Base-by-base conservation (phyloP, 805 yeast species). In the Suhomyces kilbournensis region DNA sequence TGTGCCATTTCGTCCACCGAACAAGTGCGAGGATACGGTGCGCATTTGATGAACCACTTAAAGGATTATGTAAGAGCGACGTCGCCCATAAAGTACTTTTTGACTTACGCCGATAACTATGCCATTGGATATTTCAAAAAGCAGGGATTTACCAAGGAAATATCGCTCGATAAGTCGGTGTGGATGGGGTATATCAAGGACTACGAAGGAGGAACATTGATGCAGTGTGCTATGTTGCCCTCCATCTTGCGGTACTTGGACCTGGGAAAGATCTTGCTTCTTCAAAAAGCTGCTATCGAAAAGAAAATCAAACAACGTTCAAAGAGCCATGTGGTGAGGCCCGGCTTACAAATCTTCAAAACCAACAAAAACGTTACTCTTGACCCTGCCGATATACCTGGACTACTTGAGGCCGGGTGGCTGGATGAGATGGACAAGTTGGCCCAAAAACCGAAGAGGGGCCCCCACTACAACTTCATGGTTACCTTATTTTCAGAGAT, bases 151-250 rank as follows among this genome's bases (percentile, higher is more conserved):
- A 92, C 97, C 15, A 94, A 94, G 67, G 97, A 93, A 55, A 88
- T 94, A 38, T 80, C 97, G 7, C 78, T 94, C 52, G 94, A 93
- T 35, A 87, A 85, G 57, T 81, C 83, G 48, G 79, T 85, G 32
- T 94, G 99, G 99, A 90, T 90, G 94, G 99, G 99, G 2, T 94
- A 94, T 69, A 94, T 94, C 65, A 94, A 94, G 69, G 99, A 94
- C 74, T 94, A 94, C 70, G 99, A 94, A 72, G 99, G 99, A 23
- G 99, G 98, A 61, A 94, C 99, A 0, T 74, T 94, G 55, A 93
- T 94, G 97, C 98, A 94, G 72, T 94, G 99, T 66, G 73, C 93
- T 0, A 92, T 93, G 96, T 75, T 94, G 49, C 97, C 97, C 0
- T 77, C 83, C 47, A 84, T 90, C 52, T 58, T 75, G 47, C 81